Evolutionary conservation across 768 basidiomycete genomes (phyloP), one percentile per base, ranked within the genome.

Genomic region (Tulasnella sp.): DNA sequence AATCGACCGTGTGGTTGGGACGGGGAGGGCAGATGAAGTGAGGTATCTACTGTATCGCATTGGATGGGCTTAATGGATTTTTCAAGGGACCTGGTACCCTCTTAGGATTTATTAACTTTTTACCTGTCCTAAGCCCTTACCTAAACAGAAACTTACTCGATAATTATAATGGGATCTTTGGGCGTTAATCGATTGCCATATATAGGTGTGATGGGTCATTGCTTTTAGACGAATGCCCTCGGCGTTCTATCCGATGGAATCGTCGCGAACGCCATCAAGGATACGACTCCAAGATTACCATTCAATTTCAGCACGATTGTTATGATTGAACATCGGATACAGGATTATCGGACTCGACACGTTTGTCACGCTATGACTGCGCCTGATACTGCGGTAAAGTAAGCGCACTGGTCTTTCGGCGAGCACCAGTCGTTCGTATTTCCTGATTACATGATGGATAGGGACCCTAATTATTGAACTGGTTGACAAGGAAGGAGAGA

Each of bases 1-100:
- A 35, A 81, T 91, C 39, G 86, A 84, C 67, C 87, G 87, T 78
- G 84, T 86, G 76, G 86, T 85, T 20, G 88, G 91, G 32, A 86
- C 90, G 74, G 91, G 93, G 70, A 85, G 91, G 79, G 90, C 88
- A 73, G 90, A 93, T 82, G 91, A 94, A 84, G 86, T 86, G 78
- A 89, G 89, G 37, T 95, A 94, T 82, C 86, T 83, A 80, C 82
- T 92, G 77, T 93, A 89, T 82, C 87, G 89, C 85, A 91, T 94
- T 83, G 90, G 90, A n/a, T 94, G 93, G 92, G 83, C 84, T 46
- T 83, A 81, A 81, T 44, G 37, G 44, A 37, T 40, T n/a, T 40
- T 72, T 44, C 42, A 6, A 44, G 42, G 42, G 42, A 44, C 42
- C 10, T 15, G 42, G 13, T 11, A 10, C 6, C 42, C 42, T 13